phyloP scores from a whole-genome alignment of 2,329 filamentous ascomycete genomes.

The Monosporascus sp. region DNA sequence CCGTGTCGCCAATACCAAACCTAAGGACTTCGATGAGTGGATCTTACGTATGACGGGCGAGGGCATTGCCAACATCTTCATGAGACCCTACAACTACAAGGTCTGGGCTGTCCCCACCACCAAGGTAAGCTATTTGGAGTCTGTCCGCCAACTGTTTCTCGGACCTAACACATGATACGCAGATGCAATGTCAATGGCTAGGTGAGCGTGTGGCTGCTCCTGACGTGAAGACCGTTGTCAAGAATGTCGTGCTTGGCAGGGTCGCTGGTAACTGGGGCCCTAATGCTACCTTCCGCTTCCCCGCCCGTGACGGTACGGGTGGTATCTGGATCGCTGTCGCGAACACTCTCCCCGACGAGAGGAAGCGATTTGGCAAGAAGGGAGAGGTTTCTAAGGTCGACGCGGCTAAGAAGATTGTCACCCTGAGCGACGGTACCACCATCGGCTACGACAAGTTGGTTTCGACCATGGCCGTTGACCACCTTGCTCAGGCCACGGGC shows the following conservation, averaged over 20 bases:
- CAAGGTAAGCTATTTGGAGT: slow-evolving; percentile 57
- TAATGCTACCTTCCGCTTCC: slow-evolving; percentile 98
- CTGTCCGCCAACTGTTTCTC: too few relatives aligned
- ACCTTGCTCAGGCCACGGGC: slow-evolving; percentile 79
- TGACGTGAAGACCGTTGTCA: slow-evolving; percentile 87
- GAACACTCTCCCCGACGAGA: slow-evolving; percentile 85
- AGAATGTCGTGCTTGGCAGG: slow-evolving; percentile 95
- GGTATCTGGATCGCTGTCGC: slow-evolving; percentile 99
- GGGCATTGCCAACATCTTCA: slow-evolving; percentile 91
- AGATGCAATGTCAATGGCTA: slow-evolving; percentile 99
- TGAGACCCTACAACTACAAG: slow-evolving; percentile 99
- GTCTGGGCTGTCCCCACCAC: slow-evolving; percentile 98
- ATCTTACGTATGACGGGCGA: slow-evolving; percentile 87
- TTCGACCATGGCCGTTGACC: slow-evolving; percentile 94
- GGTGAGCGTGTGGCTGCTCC: slow-evolving; percentile 97
- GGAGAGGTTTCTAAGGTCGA: slow-evolving; percentile 84
- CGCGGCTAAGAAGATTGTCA: slow-evolving; percentile 77
- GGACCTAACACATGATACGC: slow-evolving; percentile 2
- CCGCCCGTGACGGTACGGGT: slow-evolving; percentile 89
- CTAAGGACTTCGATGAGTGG: slow-evolving; percentile 97
- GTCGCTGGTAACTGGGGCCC: slow-evolving; percentile 96
- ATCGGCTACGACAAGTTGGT: slow-evolving; percentile 89
- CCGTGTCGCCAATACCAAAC: slow-evolving; percentile 84
- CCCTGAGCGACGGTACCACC: slow-evolving; percentile 77
- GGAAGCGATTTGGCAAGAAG: slow-evolving; percentile 83